Conservation (phyloP, 176 grass and related monocot species). For the Oryza australiensis region DNA sequence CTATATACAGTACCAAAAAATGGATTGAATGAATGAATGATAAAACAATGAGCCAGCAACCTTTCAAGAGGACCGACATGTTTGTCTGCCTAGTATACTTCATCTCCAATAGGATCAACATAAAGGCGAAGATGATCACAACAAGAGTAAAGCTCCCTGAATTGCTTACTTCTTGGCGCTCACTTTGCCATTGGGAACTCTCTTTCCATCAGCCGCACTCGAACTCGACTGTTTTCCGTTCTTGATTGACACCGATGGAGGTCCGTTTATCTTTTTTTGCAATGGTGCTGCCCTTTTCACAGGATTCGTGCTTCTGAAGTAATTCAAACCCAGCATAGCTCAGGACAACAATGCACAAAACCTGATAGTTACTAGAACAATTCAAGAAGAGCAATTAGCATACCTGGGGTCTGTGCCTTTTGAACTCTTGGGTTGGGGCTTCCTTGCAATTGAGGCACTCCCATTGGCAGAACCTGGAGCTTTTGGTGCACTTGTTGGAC, state of each 20-base stretch:
- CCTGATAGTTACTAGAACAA: background rate
- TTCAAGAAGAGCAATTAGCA: background rate
- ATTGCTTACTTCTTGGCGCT: conserved; percentile 38
- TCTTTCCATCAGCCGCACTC: conserved; percentile 34
- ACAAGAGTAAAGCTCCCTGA: conserved; percentile 19
- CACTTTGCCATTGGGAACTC: conserved; percentile 43
- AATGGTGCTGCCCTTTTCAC: conserved; percentile 30
- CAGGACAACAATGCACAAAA: conserved; percentile 12
- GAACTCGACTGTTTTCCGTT: conserved; percentile 12
- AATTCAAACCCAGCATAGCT: conserved; percentile 7
- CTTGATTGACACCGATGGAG: conserved; percentile 20
- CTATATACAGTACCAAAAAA: conserved; percentile 2
- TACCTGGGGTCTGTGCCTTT: conserved; percentile 58
- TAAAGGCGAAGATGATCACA: background rate
- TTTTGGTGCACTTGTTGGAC: conserved; percentile 55
- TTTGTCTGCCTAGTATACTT: conserved; percentile 23
- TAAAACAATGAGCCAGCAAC: background rate
- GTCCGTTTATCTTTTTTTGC: conserved; percentile 35
- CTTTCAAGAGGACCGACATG: background rate
- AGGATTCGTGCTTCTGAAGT: conserved; percentile 34
- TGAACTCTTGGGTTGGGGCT: conserved; percentile 29
- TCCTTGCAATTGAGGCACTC: conserved; percentile 35
- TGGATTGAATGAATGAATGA: conserved; percentile 29
- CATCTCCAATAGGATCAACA: background rate
- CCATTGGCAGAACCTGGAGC: conserved; percentile 29